Conservation (phyloP, 768 basidiomycete genomes). For the Butyriboletus loyo region DNA sequence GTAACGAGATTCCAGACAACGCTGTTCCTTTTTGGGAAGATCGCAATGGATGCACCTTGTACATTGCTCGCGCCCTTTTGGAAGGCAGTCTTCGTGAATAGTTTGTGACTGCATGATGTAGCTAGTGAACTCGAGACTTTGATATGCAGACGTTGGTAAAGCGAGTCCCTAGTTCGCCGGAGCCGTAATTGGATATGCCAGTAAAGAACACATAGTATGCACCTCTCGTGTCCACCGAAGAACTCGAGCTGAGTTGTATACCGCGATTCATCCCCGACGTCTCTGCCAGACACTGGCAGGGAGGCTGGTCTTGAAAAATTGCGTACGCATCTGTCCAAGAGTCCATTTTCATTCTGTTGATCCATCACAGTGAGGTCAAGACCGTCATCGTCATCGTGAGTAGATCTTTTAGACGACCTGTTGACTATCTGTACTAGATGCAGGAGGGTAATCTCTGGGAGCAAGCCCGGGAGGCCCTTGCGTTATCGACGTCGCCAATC, state of each 20-base stretch:
- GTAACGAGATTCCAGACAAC: slow-evolving; percentile 33
- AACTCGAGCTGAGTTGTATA: slow-evolving; percentile 1
- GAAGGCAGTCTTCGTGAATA: slow-evolving; percentile 31
- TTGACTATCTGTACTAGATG: slow-evolving; percentile 30
- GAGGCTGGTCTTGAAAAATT: background rate
- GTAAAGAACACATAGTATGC: slow-evolving; percentile 33
- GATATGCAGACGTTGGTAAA: slow-evolving; percentile 33
- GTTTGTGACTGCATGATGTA: background rate
- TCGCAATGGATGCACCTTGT: slow-evolving; percentile 25
- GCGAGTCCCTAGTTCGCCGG: slow-evolving; percentile 31
- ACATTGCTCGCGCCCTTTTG: slow-evolving; percentile 31
- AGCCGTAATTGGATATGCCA: slow-evolving; percentile 32
- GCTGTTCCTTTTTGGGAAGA: slow-evolving; percentile 34
- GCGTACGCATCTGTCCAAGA: background rate
- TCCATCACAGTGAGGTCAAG: background rate
- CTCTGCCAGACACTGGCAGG: no score
- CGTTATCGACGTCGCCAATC: slow-evolving; percentile 36
- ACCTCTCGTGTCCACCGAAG: background rate
- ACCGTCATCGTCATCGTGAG: background rate
- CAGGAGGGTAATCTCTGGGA: slow-evolving; percentile 39
- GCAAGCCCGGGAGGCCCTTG: slow-evolving; percentile 40
- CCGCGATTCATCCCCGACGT: no score
- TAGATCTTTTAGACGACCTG: background rate
- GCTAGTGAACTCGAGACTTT: background rate
- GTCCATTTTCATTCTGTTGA: background rate